Conservation (phyloP, 352 stramenopile species). For the Phytophthora tubulina region DNA sequence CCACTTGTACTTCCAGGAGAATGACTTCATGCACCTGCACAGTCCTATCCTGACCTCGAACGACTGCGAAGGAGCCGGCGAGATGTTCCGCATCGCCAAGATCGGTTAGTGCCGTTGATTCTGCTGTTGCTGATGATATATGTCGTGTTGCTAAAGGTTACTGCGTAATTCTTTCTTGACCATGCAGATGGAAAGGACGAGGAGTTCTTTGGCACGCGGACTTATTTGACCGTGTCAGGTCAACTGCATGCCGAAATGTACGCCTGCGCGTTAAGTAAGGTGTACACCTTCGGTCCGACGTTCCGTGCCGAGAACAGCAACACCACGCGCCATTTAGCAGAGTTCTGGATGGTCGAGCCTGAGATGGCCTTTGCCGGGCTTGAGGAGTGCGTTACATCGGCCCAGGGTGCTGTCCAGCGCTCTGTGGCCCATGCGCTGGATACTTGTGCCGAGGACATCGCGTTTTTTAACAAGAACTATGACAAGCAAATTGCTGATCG, state of each 20-base stretch:
- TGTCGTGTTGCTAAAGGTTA: constrained; percentile 19
- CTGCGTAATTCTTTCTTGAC: constrained; percentile 1
- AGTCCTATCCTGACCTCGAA: constrained; percentile 97
- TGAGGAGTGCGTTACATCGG: constrained; percentile 94
- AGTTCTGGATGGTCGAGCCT: constrained; percentile 99
- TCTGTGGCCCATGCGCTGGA: constrained; percentile 86
- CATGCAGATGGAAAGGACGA: constrained; percentile 82
- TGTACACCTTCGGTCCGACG: constrained; percentile 99
- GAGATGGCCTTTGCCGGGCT: constrained; percentile 89
- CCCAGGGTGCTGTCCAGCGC: constrained; percentile 93
- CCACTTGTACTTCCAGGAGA: constrained; percentile 80
- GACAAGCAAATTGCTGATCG: constrained; percentile 82
- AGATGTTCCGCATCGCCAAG: constrained; percentile 97
- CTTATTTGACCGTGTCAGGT: constrained; percentile 91
- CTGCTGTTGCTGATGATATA: constrained; percentile 3
- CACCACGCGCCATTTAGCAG: constrained; percentile 96
- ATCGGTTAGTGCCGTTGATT: constrained; percentile 51
- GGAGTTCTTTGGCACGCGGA: constrained; percentile 95
- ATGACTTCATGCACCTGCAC: constrained; percentile 83
- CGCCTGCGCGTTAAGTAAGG: constrained; percentile 96
- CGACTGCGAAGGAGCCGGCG: constrained; percentile 98
- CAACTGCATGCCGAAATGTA: constrained; percentile 98
- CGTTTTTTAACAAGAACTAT: constrained; percentile 95
- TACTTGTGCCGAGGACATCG: constrained; percentile 91
- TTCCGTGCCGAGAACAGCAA: constrained; percentile 99